Base-by-base conservation (phyloP, 2,329 filamentous ascomycete genomes). In the Magnaporthiopsis poae region DNA sequence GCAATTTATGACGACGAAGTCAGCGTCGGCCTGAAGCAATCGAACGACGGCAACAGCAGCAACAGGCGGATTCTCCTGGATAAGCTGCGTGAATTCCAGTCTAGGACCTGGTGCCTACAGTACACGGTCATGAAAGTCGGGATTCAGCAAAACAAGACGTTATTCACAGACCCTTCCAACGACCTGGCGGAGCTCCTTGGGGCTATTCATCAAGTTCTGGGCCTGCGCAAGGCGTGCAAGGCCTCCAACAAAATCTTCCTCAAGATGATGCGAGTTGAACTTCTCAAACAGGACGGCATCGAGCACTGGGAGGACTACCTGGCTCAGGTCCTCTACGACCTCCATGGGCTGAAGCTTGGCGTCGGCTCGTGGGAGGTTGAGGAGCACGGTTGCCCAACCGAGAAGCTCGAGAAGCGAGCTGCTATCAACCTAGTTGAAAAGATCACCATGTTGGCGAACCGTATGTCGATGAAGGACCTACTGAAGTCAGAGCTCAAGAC, bases 401-500 rank as follows among this genome's bases (percentile, higher is more conserved):
- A 96, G 71, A 87, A 87, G 67, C 81, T 98, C 1, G 92, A 96
- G 74, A 89, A 88, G 71, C 84, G 87, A 56, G 91, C 91, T 67
- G 93, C 93, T 0, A 83, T 93, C 72, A 87, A 90, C 69, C 84
- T 97, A 63, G 86, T 96, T 13, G 90, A 96, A 69, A 90, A 93
- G 73, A 86, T 98, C 56, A 89, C 96, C 73, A 81, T 86, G 52
- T 87, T 97, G 67, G 91, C 91, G 2, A 88, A 89, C 64, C 88
- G 90, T 68, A 89, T 97, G 81, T 88, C 91, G 29, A 90, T 96
- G 80, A 96, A 94, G 72, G 95, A 98, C 70, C 79, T 98, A 25
- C 86, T 92, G 21, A 98, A 96, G 75, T 95, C 92, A 21, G 92
- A 98, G 66, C 81, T 99, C 66, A 96, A 94, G 75, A 86, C 84